phyloP scores from a whole-genome alignment of 345 rosid species.

The Euphorbia tirucalli region DNA sequence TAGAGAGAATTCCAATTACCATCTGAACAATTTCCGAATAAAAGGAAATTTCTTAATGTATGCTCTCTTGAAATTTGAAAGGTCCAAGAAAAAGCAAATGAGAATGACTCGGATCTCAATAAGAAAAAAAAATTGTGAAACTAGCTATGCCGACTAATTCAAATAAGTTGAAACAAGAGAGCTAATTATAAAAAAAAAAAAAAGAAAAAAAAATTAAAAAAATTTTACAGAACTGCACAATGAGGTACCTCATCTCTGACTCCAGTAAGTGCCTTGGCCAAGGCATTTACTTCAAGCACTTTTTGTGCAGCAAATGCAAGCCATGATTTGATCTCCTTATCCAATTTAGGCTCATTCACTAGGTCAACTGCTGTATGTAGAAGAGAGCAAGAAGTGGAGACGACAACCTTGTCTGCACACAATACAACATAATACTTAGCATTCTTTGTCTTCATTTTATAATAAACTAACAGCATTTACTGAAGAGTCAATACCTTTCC shows the following conservation, averaged over 20 bases:
- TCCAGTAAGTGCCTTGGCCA: constrained; percentile 86
- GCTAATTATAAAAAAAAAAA: not conserved
- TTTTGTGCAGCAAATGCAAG: constrained; percentile 98
- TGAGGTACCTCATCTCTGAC: constrained; percentile 68
- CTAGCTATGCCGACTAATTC: not conserved
- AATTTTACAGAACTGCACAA: not conserved
- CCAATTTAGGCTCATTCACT: constrained; percentile 77
- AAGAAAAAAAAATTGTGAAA: not conserved
- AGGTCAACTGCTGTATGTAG: constrained; percentile 96
- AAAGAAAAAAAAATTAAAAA: not conserved
- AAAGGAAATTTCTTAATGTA: not conserved
- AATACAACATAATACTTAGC: constrained; percentile 2
- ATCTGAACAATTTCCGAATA: no score
- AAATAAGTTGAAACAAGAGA: no score
- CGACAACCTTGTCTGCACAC: constrained; percentile 80
- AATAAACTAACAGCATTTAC: not conserved
- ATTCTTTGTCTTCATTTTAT: not conserved
- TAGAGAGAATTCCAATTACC: not conserved
- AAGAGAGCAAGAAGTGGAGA: constrained; percentile 96
- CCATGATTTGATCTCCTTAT: constrained; percentile 92
- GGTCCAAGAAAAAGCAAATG: not conserved
- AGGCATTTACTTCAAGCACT: constrained; percentile 85
- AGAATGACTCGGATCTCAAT: not conserved
- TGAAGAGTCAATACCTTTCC: constrained; percentile 57
- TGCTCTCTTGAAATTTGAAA: no score